Base-by-base conservation (phyloP, 2,329 filamentous ascomycete species). In the Colletotrichum costaricense region DNA sequence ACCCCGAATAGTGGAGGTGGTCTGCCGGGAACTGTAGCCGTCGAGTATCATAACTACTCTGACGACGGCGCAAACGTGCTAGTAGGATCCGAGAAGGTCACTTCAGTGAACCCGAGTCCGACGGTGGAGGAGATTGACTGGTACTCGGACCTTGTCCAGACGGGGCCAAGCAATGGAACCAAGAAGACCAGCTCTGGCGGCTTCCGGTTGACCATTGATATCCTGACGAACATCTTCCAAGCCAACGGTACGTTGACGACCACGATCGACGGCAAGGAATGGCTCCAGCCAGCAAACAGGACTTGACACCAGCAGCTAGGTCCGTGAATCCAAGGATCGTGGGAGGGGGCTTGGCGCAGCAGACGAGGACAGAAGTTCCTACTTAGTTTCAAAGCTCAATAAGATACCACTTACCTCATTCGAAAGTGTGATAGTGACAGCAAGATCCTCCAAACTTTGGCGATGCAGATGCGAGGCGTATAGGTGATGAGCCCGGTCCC, bases 221-320 rank as follows among this genome's bases (percentile, higher is more conserved):
- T 78, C 2, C 63, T 83, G 75, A 75, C 69, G 4, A 86, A 86
- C 54, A 78, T 83, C 0, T 85, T 86, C 74, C 72, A 82, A 8
- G 82, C 84, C 0, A 85, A 82, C 70, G 85, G 85, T 1, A 83
- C 81, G 0, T 65, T 86, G 67, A 81, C 76, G 2, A 86, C 82
- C 1, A 81, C 77, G 0, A 67, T 85, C 35, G 80, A 84, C 69
- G 84, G 82, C 0, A 74, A 78, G 1, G 74, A 72, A 30, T 86
- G 83, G 74, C 68, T 76, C 4, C 85, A 86, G 75, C 84, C 84
- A 6, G 76, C 74, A 0, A 83, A 84, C 71, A 80, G 79, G 6
- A 78, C 80, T 7, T 82, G 11, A 64, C 24, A 35, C 42, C 22
- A 54, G 42, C 35, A 19, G 26, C 24, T 33, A 9, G 46, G 6